Evolutionary conservation across 2,329 filamentous ascomycete species (phyloP), one percentile per base, ranked within the genome.

Genomic region (Chaetomium globosum): DNA sequence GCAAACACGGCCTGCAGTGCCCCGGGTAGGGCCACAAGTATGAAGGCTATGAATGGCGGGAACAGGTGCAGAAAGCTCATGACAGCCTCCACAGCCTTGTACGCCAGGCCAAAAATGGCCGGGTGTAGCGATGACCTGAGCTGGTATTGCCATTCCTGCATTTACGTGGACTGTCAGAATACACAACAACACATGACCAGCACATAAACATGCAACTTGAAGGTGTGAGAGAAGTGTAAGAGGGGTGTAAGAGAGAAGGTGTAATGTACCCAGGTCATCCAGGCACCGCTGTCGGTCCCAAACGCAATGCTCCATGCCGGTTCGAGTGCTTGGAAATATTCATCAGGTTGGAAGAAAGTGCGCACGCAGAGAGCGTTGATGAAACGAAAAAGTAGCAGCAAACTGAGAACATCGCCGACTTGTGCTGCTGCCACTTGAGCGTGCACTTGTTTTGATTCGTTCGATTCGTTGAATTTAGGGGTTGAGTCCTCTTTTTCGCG

Each of bases 261-360:
- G 30, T n/a, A 63, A 63, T 16, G 59, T 56, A 96, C 94, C 95
- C 95, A 99, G 68, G 95, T 99, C 73, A 97, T 84, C 92, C 94
- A 99, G 31, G 94, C 92, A 68, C 91, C 90, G 76, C 89, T 90
- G 16, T 83, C 76, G 2, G 81, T 74, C 26, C 93, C 93, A 82
- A 97, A 97, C 3, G 91, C 90, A 63, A 95, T 83, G 72, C 88
- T 82, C 93, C 94, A 98, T 70, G 95, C 95, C 61, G 95, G 94
- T 80, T 99, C 95, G 53, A 98, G 85, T 1, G 93, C 90, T 75
- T 99, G 95, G 74, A 95, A 99, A 81, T 92, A 98, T 78, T 99
- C 95, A 80, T 99, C 95, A 31, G 95, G 95, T 77, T 99, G 95
- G 80, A 99, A 99, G 77, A 97, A 99, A 23, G 95, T 98, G 70